Conservation (phyloP, 2,329 filamentous ascomycete species). For the Trichoderma lentiforme region DNA sequence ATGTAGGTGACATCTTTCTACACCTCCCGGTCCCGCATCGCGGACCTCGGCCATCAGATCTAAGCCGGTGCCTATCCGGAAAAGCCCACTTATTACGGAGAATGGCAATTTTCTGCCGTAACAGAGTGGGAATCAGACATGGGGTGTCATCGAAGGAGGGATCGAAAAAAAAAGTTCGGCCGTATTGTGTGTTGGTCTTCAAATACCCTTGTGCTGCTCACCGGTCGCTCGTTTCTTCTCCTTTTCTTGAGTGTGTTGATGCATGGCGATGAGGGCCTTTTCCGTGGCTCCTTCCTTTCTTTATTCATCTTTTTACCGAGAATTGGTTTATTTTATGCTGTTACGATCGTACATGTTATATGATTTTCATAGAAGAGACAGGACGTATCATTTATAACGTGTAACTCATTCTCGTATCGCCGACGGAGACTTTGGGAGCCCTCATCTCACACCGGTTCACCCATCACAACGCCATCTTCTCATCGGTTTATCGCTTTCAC, state of each 20-base stretch:
- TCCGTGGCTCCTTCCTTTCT: background rate
- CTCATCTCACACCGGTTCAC: background rate
- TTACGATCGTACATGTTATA: background rate
- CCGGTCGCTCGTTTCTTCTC: background rate
- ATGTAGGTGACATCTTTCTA: background rate
- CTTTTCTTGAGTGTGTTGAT: background rate
- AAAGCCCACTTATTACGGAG: conserved; percentile 4
- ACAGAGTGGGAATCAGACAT: background rate
- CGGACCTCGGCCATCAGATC: conserved; percentile 9
- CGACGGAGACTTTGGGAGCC: background rate
- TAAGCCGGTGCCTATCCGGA: background rate
- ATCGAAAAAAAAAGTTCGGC: background rate
- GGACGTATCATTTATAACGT: background rate
- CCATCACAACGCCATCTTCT: background rate
- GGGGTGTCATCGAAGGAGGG: background rate
- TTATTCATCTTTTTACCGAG: background rate
- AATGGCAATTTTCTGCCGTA: conserved; percentile 1
- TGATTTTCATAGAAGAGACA: background rate
- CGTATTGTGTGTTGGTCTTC: background rate
- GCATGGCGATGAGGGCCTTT: background rate
- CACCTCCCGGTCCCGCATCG: background rate
- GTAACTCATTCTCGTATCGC: background rate
- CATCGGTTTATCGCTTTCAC: background rate
- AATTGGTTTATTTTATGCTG: background rate
- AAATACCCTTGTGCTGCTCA: conserved; percentile 1